Percentiles rank a stretch among this genome's conserved stretches.
Evolutionary conservation across 768 basidiomycete species (phyloP).

Genomic region (Gymnopilus junonius): DNA sequence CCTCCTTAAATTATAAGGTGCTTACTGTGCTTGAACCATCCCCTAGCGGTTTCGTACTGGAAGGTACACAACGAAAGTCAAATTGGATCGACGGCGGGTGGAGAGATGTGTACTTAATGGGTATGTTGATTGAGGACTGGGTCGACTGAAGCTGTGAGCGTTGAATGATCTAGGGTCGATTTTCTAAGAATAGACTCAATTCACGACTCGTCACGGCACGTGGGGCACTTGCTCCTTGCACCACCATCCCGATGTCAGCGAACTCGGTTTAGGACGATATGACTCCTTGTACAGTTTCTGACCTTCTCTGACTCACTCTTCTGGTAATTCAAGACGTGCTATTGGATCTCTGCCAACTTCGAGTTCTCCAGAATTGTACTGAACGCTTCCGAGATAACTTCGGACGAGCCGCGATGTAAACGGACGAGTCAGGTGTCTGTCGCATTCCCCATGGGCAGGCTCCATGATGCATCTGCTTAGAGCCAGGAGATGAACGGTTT

Average conservation of each 20-base stretch:
- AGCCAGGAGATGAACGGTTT: neutral
- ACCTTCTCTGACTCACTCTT: neutral
- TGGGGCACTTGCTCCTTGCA: too few relatives aligned
- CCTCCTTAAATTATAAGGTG: too few relatives aligned
- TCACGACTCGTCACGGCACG: neutral
- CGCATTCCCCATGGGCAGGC: neutral
- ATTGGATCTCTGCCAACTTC: too few relatives aligned
- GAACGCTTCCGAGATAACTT: too few relatives aligned
- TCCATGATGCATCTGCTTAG: neutral
- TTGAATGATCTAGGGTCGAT: too few relatives aligned
- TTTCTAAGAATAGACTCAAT: neutral
- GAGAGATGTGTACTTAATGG: constrained; percentile 26
- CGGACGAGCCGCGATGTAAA: too few relatives aligned
- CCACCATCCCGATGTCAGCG: neutral
- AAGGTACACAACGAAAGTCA: constrained; percentile 24
- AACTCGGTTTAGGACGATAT: neutral
- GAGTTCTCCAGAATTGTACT: too few relatives aligned
- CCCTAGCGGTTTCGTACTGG: constrained; percentile 26
- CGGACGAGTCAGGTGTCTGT: neutral
- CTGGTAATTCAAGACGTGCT: neutral
- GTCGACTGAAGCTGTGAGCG: neutral
- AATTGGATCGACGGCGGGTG: constrained; percentile 24
- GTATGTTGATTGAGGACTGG: constrained; percentile 30
- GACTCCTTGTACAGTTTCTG: neutral
- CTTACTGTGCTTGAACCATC: neutral